Base-by-base conservation (phyloP, 768 basidiomycete species). In the Tricholoma sp. region DNA sequence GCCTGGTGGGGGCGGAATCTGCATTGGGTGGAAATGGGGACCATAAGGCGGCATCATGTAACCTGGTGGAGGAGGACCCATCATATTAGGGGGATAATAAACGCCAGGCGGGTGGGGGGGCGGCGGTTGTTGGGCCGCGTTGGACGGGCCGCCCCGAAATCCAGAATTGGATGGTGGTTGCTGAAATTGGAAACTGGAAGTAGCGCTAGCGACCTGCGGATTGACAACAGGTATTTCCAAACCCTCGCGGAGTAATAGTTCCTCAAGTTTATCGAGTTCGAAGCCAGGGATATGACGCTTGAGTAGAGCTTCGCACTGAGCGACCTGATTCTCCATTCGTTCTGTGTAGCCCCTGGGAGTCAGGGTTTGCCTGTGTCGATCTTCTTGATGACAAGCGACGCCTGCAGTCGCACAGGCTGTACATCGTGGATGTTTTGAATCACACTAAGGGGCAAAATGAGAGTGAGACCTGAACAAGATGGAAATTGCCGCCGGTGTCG, bases 341-440 rank as follows among this genome's bases (percentile, higher is more conserved):
- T 92, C 91, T 0, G 89, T 87, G 71, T 93, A 86, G 34, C 91
- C 91, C 39, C 91, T 79, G 1, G 88, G 88, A 51, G 90, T 92
- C 65, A 94, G 81, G 1, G 88, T 91, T 79, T 92, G 89, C 39
- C 91, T 78, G 72, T 94, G 90, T 49, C 91, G 77, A 75, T 94
- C 91, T 66, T 94, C 91, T 69, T 94, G 91, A 67, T 92, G 85
- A 74, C 91, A 94, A 43, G 80, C 70, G 0, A 86, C 87, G 62
- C 86, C 86, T 0, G 91, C 89, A 8, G 86, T 87, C 37, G 87
- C 83, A 67, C 91, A 94, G 35, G 91, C 88, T 16, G 88, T 89
- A 67, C 91, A 94, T 71, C 87, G 76, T 35, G 91, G 91, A 70
- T 91, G 89, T 68, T 91, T 92, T 6, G 90, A 92, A 72, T 94